Conservation (phyloP, 1,139 yeast species). For the Hemisphaericaspora xylofermentans region DNA sequence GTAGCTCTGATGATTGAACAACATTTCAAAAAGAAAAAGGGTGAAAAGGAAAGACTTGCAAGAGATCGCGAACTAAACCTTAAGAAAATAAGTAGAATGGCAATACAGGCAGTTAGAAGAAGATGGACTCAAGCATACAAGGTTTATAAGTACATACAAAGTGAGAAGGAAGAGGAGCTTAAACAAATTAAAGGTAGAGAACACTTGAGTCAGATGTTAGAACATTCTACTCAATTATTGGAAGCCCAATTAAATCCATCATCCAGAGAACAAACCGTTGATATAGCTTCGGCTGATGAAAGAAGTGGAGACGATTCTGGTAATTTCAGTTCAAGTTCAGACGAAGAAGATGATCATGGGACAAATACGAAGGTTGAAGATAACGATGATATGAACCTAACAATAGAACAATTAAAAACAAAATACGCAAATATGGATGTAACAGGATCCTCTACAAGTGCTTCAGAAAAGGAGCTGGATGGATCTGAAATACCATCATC, state of each 20-base stretch:
- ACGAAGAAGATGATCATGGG: conserved; percentile 32
- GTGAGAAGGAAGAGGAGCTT: conserved; percentile 63
- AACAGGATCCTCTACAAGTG: conserved; percentile 13
- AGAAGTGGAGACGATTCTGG: conserved; percentile 21
- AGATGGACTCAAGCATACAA: conserved; percentile 91
- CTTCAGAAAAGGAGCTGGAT: conserved; percentile 13
- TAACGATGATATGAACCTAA: conserved; percentile 51
- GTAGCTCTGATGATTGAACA: conserved; percentile 81
- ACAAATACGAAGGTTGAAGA: conserved; percentile 15
- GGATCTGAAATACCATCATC: neutral
- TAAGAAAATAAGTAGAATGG: conserved; percentile 68
- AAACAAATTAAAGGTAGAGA: conserved; percentile 79
- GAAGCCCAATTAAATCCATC: conserved; percentile 72
- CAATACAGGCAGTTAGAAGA: conserved; percentile 81
- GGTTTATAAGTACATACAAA: conserved; percentile 58
- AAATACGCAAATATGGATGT: conserved; percentile 59
- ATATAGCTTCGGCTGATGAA: conserved; percentile 17
- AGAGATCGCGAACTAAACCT: conserved; percentile 70
- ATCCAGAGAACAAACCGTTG: conserved; percentile 24
- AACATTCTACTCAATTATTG: conserved; percentile 84
- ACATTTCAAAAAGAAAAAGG: conserved; percentile 81
- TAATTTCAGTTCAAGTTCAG: conserved; percentile 23
- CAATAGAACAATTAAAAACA: conserved; percentile 62
- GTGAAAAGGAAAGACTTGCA: conserved; percentile 81
- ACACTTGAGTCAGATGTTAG: conserved; percentile 83